Base-by-base conservation (phyloP, 2,329 filamentous ascomycete species). In the Fusarium poae region DNA sequence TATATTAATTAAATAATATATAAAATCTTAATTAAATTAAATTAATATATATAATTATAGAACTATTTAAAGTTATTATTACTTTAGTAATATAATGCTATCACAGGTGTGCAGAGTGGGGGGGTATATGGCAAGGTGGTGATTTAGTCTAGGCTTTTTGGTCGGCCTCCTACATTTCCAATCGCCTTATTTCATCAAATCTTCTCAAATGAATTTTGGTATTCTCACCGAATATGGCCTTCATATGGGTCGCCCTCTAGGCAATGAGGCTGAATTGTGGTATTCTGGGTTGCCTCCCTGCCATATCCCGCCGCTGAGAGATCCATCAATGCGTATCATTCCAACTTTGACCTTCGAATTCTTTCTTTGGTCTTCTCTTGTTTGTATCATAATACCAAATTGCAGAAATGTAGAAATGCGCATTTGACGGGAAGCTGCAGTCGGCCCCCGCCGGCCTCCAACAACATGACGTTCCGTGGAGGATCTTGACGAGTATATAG, bases 371-470 rank as follows among this genome's bases (percentile, higher is more conserved):
- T 13, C 9, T 35, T 35, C 46, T 25, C 11, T 16, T 8, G 15
- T 21, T 10, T 35, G 21, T 7, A 11, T 52, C 27, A 20, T 25
- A 27, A 42, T 43, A 18, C 34, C 11, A 3, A 10, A 5, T 11
- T 9, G 21, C 10, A 9, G 13, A 20, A n/a, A 12, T 39, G 29
- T 51, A 12, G 21, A 27, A 35, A 50, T 13, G 29, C 40, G 20
- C 16, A 4, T 32, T 29, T 37, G 11, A 40, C 29, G 50, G n/a
- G 34, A 30, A 25, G 10, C 0, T 20, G 29, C 16, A 49, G 62
- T 48, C 46, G 62, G 51, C 57, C 51, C 51, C 50, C 23, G 57
- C 20, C 34, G 65, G 65, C 62, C 57, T 57, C 65, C 62, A 46
- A 39, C 21, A 9, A 39, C 20, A 23, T 30, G 39, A 16, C 29